Base-by-base conservation (phyloP, 345 rosid genomes). In the Moringa oleifera region DNA sequence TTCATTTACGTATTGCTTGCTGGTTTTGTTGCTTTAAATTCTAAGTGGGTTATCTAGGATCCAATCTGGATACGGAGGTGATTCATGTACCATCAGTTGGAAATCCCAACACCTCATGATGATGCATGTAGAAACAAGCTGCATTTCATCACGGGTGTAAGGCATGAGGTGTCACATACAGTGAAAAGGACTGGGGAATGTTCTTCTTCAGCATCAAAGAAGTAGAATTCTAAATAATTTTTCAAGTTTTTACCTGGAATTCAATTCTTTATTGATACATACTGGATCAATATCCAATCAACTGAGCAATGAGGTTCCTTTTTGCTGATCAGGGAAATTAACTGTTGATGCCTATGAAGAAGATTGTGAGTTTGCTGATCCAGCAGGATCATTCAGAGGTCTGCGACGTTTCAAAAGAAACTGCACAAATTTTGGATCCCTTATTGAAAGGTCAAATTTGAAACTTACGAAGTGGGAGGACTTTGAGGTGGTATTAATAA, bases 321-420 rank as follows among this genome's bases (percentile, higher is more conserved):
- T 22, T 20, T 64, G 25, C 52, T 56, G 58, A 36, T 68, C 74
- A 92, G 98, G 98, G 59, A 75, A 83, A 61, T 81, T 89, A 23
- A 83, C 97, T 0, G 75, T 80, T n/a, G 80, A 65, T 56, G 97
- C 80, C 7, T 93, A 93, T 41, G 97, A 89, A 71, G 96, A 89
- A 69, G 80, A 85, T 63, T 93, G 98, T 19, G 96, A 89, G 70
- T 93, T 93, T 67, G 98, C 97, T 0, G 98, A 93, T 72, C 98
- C 98, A 13, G 98, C 98, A 0, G 96, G 98, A 31, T 93, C 97
- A n/a, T 93, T 90, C 66, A 87, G 65, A 68, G 98, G 97, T 25
- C 94, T 93, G 63, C 19, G 37, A 52, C 93, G 98, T 59, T 93
- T 93, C 82, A 88, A 81, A 73, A 84, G 98, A 77, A 93, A 90